Conservation (phyloP, 345 rosid species). For the Eucalyptus cloeziana region DNA sequence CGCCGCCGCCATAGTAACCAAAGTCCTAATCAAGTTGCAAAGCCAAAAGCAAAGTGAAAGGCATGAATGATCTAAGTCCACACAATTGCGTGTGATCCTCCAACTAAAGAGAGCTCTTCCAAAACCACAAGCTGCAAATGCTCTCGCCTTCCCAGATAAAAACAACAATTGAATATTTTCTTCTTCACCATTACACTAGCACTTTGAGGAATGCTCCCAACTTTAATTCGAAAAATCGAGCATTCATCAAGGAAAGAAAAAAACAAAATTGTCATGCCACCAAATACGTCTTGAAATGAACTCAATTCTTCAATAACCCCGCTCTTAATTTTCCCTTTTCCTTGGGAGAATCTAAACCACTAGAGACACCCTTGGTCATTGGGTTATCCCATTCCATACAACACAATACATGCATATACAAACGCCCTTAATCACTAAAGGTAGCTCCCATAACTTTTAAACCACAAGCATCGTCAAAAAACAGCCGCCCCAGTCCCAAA, state of each 20-base stretch:
- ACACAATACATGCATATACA: neutral
- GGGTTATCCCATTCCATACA: neutral
- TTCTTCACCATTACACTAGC: neutral
- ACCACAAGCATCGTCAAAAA: neutral
- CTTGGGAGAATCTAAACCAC: neutral
- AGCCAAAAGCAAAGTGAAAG: neutral
- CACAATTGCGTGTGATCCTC: neutral
- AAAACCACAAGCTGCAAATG: neutral
- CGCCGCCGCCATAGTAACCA: constrained; percentile 48
- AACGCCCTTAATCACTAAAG: neutral
- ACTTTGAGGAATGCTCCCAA: neutral
- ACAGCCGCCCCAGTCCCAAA: neutral
- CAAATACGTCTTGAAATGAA: neutral
- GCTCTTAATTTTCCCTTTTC: neutral
- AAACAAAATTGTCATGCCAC: neutral
- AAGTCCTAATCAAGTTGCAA: constrained; percentile 45
- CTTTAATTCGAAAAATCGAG: neutral
- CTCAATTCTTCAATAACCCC: neutral
- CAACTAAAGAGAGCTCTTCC: neutral
- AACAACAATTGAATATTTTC: neutral
- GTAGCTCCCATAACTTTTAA: neutral
- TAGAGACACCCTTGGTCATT: neutral
- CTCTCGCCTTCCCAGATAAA: neutral
- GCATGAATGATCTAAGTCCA: neutral
- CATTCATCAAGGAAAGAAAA: neutral